Evolutionary conservation across 192 early-diverging fungal genomes (phyloP), one percentile per base, ranked within the genome.

Genomic region (Umbelopsis sp.): DNA sequence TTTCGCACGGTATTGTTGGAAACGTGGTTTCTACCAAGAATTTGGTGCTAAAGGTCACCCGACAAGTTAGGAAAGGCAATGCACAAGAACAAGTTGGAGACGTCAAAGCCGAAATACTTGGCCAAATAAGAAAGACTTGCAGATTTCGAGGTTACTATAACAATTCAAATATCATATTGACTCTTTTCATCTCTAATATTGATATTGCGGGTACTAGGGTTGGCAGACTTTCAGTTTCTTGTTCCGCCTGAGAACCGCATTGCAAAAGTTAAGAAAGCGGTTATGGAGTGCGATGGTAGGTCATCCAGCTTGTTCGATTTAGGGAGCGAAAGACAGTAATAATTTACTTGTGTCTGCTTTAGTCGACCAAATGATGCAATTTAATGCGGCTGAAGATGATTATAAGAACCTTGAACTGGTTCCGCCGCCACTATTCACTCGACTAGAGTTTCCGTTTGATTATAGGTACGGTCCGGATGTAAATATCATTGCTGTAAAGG

Each of bases 1-100:
- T 91, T 71, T 85, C 78, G 1, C 90, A 91, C 78, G 82, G 89
- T 20, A 84, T 91, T 41, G 73, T 80, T 52, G 90, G 90, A 23
- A 82, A 88, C 49, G 76, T 88, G 22, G 71, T 89, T 18, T 53
- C 74, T 15, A 86, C 88, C 8, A 51, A 82, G 4, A 89, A 87
- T 67, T 64, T 90, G 21, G 48, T 91, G 16, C 73, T 91, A 41
- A 90, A 88, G 69, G 87, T 91, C 9, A 88, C 89, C 3, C 52
- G 78, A 23, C 70, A 79, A 8, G 71, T 74, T 21, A 80, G 73
- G 37, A 79, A 74, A 64, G 47, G 66, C 15, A 74, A 64, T 49
- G 73, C 65, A 33, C 61, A 61, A 33, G 49, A 55, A 7, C 67
- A 80, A 16, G 61, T 68, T 2, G 47, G 35, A 2, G 30, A 47